Conservation (phyloP, 306 rosid genomes). For the Vicia faba region DNA sequence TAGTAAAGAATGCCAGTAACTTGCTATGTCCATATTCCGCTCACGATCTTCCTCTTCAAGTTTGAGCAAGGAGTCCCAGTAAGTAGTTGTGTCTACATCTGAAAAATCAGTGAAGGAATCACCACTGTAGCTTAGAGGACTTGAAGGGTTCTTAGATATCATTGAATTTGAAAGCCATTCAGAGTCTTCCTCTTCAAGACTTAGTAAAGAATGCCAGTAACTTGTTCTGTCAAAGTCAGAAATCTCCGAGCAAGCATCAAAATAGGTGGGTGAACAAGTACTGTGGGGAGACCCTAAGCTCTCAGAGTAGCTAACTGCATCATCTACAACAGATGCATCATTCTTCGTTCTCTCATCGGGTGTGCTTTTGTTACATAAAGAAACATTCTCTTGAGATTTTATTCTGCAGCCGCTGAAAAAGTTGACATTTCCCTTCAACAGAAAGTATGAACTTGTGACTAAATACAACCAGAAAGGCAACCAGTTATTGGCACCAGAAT, state of each 20-base stretch:
- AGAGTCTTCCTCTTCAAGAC: constrained; percentile 49
- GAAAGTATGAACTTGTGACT: constrained; percentile 34
- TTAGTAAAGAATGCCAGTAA: constrained; percentile 44
- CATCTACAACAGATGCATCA: constrained; percentile 13
- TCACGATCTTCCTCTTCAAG: constrained; percentile 48
- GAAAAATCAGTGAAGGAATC: constrained; percentile 35
- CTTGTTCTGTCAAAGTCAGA: constrained; percentile 38
- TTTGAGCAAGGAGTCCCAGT: constrained; percentile 42
- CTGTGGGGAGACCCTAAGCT: not conserved
- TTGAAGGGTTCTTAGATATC: constrained; percentile 29
- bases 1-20: constrained; percentile 29
- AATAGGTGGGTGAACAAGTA: constrained; percentile 25
- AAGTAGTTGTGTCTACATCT: constrained; percentile 24
- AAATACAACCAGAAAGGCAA: constrained; percentile 42
- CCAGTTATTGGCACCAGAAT: constrained; percentile 15
- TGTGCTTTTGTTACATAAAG: constrained; percentile 15
- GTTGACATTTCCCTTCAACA: constrained; percentile 16
- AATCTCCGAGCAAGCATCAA: constrained; percentile 26
- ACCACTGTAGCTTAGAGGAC: constrained; percentile 32
- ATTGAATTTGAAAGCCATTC: constrained; percentile 46
- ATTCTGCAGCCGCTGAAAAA: not conserved
- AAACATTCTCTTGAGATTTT: not conserved
- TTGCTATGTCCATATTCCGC: constrained; percentile 34
- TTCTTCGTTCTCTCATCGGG: constrained; percentile 22
- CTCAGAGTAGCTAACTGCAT: constrained; percentile 19